A percentile compares a stretch with the other conserved stretches of the same genome.
Conservation (phyloP, 2,329 filamentous ascomycete species). For the Monosporascus sp. region DNA sequence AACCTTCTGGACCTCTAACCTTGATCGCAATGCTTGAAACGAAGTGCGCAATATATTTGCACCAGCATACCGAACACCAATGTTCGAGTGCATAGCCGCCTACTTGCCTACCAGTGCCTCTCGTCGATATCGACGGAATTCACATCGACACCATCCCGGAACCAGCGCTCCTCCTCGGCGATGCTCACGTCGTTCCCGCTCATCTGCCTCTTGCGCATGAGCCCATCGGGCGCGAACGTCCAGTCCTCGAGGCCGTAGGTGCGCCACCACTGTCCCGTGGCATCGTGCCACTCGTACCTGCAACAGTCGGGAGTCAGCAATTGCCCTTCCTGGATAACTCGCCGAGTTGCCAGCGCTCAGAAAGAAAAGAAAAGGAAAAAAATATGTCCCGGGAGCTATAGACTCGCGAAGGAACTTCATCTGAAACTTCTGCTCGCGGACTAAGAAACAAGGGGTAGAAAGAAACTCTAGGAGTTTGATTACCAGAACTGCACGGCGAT, state of each 20-base stretch:
- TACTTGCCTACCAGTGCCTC: slow-evolving; percentile 53
- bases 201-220: slow-evolving; percentile 72
- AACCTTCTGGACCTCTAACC: no score
- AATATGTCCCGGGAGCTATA: no score
- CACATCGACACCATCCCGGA: slow-evolving; percentile 63
- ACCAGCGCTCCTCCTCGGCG: slow-evolving; percentile 60
- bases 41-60: background rate
- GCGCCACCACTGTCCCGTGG: slow-evolving; percentile 72
- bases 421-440: no score
- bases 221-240: slow-evolving; percentile 65
- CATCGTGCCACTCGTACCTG: slow-evolving; percentile 68
- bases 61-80: no score
- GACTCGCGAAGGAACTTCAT: no score
- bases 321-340: no score
- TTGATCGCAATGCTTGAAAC: background rate
- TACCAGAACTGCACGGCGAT: slow-evolving; percentile 79
- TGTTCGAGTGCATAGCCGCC: no score
- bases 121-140: slow-evolving; percentile 61
- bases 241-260: slow-evolving; percentile 81
- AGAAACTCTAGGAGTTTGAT: no score
- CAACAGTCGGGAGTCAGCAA: no score
- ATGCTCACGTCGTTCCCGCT: slow-evolving; percentile 69
- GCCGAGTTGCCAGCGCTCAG: no score
- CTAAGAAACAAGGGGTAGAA: no score
- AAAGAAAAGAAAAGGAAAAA: no score